Percentiles rank a stretch among this genome's conserved stretches.
Evolutionary conservation across 331 rosid genomes (phyloP).

Genomic region (Ulmus americana): DNA sequence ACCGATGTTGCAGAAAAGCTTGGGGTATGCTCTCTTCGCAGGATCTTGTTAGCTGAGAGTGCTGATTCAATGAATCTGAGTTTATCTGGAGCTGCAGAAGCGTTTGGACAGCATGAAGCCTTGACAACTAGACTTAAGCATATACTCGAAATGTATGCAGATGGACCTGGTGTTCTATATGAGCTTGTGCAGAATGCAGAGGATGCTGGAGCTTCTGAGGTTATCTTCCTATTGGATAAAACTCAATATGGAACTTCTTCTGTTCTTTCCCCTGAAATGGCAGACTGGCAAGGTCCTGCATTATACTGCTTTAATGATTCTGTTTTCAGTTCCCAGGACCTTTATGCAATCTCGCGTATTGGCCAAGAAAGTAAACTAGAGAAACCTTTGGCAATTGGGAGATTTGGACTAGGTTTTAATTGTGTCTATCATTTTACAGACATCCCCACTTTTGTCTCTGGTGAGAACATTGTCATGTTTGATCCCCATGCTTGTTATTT

Average conservation of each 20-base stretch:
- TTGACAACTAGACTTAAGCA: conserved; percentile 95
- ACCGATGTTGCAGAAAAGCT: conserved; percentile 93
- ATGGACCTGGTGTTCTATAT: conserved; percentile 93
- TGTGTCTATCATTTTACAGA: conserved; percentile 98
- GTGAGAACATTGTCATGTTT: conserved; percentile 90
- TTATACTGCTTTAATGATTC: conserved; percentile 89
- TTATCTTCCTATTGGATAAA: conserved; percentile 80
- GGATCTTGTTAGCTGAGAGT: conserved; percentile 90
- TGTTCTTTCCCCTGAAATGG: conserved; percentile 97
- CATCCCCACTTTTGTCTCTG: conserved; percentile 90
- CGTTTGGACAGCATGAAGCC: conserved; percentile 99
- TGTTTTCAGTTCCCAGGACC: conserved; percentile 88
- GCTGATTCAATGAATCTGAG: conserved; percentile 95
- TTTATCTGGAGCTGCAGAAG: conserved; percentile 93
- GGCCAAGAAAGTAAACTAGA: conserved; percentile 99
- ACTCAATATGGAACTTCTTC: conserved; percentile 94
- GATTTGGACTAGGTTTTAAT: conserved; percentile 98
- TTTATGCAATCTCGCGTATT: conserved; percentile 97
- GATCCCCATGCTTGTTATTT: conserved; percentile 91
- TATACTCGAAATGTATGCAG: conserved; percentile 98
- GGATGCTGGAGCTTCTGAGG: conserved; percentile 98
- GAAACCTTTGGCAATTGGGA: conserved; percentile 93
- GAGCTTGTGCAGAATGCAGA: conserved; percentile 98
- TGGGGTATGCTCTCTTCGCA: conserved; percentile 89
- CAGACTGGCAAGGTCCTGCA: conserved; percentile 99